These are phyloP conservation scores for Cyclotella baltica DNA, from an alignment of 108 stramenopile species.

Conservation along the genomic window DNA sequence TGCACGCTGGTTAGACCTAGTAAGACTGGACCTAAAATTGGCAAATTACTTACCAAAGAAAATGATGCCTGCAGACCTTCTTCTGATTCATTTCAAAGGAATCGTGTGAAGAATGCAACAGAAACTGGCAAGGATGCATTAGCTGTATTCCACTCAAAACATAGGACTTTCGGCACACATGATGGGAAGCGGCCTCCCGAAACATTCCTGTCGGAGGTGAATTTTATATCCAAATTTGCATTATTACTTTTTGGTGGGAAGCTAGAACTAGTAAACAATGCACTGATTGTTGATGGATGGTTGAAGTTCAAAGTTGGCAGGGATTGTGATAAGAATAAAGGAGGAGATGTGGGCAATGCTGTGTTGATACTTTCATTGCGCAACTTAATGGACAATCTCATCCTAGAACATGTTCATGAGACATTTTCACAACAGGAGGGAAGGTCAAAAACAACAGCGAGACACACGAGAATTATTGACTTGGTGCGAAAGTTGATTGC, in stretches of 20 bases:
- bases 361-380: conserved; percentile 38
- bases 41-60: conserved; percentile 62
- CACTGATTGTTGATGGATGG: conserved; percentile 64
- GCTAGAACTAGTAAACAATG: conserved; percentile 57
- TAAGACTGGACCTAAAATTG: conserved; percentile 42
- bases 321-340: conserved; percentile 25
- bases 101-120: conserved; percentile 52
- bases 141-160: conserved; percentile 71
- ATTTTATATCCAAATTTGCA: conserved; percentile 72
- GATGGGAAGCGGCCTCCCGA: conserved; percentile 30
- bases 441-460: conserved; percentile 17
- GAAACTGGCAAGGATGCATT: conserved; percentile 67
- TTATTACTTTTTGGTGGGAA: conserved; percentile 72
- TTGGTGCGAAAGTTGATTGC: conserved; percentile 32
- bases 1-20: conserved; percentile 63
- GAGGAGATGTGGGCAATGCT: conserved; percentile 26
- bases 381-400: conserved; percentile 32
- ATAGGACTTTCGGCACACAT: conserved; percentile 39
- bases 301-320: conserved; percentile 74
- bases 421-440: conserved; percentile 15
- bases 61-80: conserved; percentile 54
- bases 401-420: conserved; percentile 39
- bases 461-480: conserved; percentile 34
- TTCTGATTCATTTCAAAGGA: conserved; percentile 62
- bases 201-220: conserved; percentile 66